Evolutionary conservation across 2,329 filamentous ascomycete species (phyloP).

Genomic region (Pseudocercospora musae): DNA sequence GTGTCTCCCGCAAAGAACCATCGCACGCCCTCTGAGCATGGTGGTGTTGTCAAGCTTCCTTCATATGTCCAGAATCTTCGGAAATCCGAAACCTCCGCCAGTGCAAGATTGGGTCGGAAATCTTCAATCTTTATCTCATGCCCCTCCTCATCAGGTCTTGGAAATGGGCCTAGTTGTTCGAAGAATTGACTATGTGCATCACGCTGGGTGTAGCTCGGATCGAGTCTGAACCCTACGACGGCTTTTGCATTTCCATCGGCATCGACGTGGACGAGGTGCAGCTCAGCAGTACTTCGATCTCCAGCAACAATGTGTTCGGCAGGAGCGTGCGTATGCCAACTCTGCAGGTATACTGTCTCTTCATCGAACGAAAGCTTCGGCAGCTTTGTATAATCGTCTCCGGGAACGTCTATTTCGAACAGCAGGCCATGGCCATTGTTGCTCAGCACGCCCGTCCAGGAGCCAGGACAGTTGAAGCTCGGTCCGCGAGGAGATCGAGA

Average conservation of each 20-base stretch:
- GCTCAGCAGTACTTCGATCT: constrained; percentile 45
- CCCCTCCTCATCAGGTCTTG: constrained; percentile 13
- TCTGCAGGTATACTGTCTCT: constrained; percentile 47
- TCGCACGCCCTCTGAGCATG: constrained; percentile 46
- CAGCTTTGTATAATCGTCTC: constrained; percentile 38
- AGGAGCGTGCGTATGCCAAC: constrained; percentile 53
- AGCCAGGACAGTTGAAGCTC: constrained; percentile 33
- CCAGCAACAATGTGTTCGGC: constrained; percentile 49
- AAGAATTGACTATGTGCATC: constrained; percentile 39
- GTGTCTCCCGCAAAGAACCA: constrained; percentile 46
- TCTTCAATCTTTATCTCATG: constrained; percentile 11
- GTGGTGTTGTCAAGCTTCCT: constrained; percentile 49
- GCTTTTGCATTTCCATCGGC: constrained; percentile 42
- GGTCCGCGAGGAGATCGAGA: neutral
- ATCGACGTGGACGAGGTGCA: constrained; percentile 51
- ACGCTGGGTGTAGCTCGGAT: constrained; percentile 30
- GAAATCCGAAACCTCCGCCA: constrained; percentile 41
- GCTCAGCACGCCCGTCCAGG: constrained; percentile 41
- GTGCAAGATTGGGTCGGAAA: constrained; percentile 26
- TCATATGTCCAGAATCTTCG: constrained; percentile 50
- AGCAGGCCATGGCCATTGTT: constrained; percentile 52
- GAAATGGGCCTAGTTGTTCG: constrained; percentile 37
- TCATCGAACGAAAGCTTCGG: constrained; percentile 47
- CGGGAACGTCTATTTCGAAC: constrained; percentile 40
- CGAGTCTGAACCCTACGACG: constrained; percentile 48